These are phyloP conservation scores for Pichia sp. DNA, from an alignment of 1,139 yeast genomes.

Conservation along the genomic window DNA sequence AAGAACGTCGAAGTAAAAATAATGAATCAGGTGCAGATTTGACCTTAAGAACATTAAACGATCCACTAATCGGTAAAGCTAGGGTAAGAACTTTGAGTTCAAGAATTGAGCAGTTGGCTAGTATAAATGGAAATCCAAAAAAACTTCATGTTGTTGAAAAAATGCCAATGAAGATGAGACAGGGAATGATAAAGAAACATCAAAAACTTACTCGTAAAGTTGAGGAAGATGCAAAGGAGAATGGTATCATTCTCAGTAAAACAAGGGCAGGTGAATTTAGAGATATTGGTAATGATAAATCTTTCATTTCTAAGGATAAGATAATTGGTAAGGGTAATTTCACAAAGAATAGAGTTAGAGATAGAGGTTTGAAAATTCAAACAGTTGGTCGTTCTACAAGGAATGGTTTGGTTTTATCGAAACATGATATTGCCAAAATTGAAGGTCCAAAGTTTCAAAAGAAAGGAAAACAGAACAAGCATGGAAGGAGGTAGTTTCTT, in stretches of 20 bases:
- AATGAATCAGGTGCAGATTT: conserved; percentile 68
- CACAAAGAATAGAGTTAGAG: conserved; percentile 36
- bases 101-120: conserved; percentile 52
- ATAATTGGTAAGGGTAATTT: conserved; percentile 49
- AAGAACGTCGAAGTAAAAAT: conserved; percentile 24
- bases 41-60: conserved; percentile 60
- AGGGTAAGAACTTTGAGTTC: conserved; percentile 66
- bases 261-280: conserved; percentile 59
- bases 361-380: conserved; percentile 73
- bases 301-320: conserved; percentile 44
- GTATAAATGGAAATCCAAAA: conserved; percentile 38
- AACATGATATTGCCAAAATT: conserved; percentile 55
- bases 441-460: conserved; percentile 8
- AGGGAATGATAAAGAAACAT: conserved; percentile 66
- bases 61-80: conserved; percentile 74
- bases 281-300: conserved; percentile 43
- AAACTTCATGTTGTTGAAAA: conserved; percentile 46
- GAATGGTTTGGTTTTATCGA: conserved; percentile 73
- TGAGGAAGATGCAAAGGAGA: conserved; percentile 76
- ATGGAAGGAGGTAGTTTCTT: background rate
- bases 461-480: background rate
- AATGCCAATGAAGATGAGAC: conserved; percentile 83
- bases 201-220: conserved; percentile 44
- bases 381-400: conserved; percentile 69
- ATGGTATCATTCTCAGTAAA: conserved; percentile 74